Evolutionary conservation across 2,329 filamentous ascomycete genomes (phyloP).

Genomic region (Talaromyces piceae): DNA sequence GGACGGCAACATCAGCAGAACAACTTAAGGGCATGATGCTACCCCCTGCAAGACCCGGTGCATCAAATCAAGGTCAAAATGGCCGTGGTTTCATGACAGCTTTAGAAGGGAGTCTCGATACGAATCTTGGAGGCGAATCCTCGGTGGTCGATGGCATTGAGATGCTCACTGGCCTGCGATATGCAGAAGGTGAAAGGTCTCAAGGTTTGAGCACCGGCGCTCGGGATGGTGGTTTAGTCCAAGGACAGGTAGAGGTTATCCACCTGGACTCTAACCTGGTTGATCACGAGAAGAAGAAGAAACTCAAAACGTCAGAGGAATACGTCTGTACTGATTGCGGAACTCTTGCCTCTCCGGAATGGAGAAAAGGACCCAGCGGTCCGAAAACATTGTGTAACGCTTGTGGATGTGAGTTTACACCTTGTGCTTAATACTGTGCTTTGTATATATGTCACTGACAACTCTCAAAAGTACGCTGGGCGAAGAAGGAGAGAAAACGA

Average conservation of each 20-base stretch:
- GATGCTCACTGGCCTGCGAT: slow-evolving; percentile 82
- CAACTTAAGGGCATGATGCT: slow-evolving; percentile 15
- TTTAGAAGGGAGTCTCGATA: slow-evolving; percentile 4
- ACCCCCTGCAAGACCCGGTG: slow-evolving; percentile 9
- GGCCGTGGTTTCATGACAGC: slow-evolving; percentile 57
- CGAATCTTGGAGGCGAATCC: slow-evolving; percentile 45
- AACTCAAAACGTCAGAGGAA: slow-evolving; percentile 67
- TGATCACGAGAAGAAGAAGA: slow-evolving; percentile 68
- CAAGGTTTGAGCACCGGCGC: slow-evolving; percentile 82
- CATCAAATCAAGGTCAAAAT: slow-evolving; percentile 24
- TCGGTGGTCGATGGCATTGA: slow-evolving; percentile 83
- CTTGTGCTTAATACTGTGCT: not conserved
- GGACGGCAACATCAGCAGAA: slow-evolving; percentile 38
- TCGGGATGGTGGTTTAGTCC: slow-evolving; percentile 69
- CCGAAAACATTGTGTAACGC: slow-evolving; percentile 96
- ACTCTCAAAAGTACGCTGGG: slow-evolving; percentile 46
- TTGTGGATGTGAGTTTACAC: slow-evolving; percentile 61
- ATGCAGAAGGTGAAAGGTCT: slow-evolving; percentile 81
- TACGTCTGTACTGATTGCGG: slow-evolving; percentile 96
- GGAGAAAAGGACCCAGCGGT: slow-evolving; percentile 86
- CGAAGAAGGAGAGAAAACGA: slow-evolving; percentile 70
- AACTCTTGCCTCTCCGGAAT: slow-evolving; percentile 89
- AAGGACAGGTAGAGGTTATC: slow-evolving; percentile 78
- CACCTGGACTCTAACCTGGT: slow-evolving; percentile 51
- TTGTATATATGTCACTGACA: not conserved